Evolutionary conservation across 2,329 filamentous ascomycete species (phyloP).

Genomic region (Alternaria angustiovoidea): DNA sequence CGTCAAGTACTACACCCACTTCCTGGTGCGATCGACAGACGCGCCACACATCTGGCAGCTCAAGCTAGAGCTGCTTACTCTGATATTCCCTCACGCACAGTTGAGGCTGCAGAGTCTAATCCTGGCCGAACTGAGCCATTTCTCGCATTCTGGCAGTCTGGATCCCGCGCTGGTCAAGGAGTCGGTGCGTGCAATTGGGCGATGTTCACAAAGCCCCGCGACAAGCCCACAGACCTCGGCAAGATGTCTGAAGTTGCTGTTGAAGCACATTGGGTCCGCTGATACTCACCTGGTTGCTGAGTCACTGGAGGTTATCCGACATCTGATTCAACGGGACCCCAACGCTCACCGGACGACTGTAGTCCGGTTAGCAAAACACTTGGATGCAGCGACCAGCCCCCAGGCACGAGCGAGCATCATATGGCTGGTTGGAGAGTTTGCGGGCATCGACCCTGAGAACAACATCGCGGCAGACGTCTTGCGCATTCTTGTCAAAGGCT

Average conservation of each 20-base stretch:
- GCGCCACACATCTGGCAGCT: slow-evolving; percentile 83
- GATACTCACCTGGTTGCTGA: slow-evolving; percentile 91
- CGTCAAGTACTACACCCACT: slow-evolving; percentile 86
- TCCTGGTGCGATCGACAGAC: slow-evolving; percentile 83
- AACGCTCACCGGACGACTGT: slow-evolving; percentile 83
- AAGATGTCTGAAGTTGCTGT: slow-evolving; percentile 81
- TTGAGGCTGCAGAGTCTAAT: slow-evolving; percentile 82
- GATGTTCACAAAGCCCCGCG: slow-evolving; percentile 76
- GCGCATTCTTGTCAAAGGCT: slow-evolving; percentile 85
- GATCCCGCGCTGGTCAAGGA: slow-evolving; percentile 84
- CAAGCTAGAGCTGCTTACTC: slow-evolving; percentile 88
- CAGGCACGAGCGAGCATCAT: slow-evolving; percentile 93
- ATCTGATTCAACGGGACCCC: slow-evolving; percentile 92
- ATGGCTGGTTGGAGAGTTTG: slow-evolving; percentile 96
- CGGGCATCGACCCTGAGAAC: slow-evolving; percentile 78
- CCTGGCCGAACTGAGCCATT: slow-evolving; percentile 92
- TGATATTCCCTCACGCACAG: slow-evolving; percentile 86
- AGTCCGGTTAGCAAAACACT: slow-evolving; percentile 85
- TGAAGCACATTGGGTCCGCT: slow-evolving; percentile 86
- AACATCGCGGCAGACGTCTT: slow-evolving; percentile 94
- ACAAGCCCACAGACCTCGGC: slow-evolving; percentile 61
- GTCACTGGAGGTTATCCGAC: slow-evolving; percentile 91
- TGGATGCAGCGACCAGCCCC: slow-evolving; percentile 86
- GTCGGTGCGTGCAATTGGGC: slow-evolving; percentile 89
- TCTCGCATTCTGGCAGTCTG: slow-evolving; percentile 84